A percentile compares a stretch with the other conserved stretches of the same genome.
Conservation (phyloP, 768 basidiomycete genomes). For the Tricholoma matsutake region DNA sequence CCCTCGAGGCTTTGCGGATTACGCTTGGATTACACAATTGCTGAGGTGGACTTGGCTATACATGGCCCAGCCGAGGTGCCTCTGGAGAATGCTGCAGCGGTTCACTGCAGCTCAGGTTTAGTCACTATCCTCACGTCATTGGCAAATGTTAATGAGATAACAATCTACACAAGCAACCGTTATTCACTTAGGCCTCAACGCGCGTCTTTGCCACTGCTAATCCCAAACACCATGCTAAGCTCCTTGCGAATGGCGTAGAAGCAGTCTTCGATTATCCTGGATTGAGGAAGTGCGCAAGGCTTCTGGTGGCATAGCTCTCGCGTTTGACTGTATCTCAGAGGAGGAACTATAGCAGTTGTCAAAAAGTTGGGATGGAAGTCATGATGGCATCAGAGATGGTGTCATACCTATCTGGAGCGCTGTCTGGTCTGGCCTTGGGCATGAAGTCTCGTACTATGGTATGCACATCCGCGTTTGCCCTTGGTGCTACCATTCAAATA, state of each 20-base stretch:
- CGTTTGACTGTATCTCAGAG: slow-evolving; percentile 34
- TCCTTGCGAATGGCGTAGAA: slow-evolving; percentile 27
- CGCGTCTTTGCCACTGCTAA: slow-evolving; percentile 30
- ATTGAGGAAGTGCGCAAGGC: slow-evolving; percentile 24
- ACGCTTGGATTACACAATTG: too few species aligned
- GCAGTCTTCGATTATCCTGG: slow-evolving; percentile 34
- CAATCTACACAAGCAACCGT: too few species aligned
- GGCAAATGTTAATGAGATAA: too few species aligned
- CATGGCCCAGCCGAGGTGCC: too few species aligned
- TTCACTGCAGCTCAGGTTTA: too few species aligned
- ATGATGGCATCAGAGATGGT: slow-evolving; percentile 21
- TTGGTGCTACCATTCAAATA: background rate
- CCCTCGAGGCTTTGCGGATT: too few species aligned
- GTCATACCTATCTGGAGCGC: slow-evolving; percentile 28
- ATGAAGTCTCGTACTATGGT: slow-evolving; percentile 30
- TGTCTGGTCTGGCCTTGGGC: slow-evolving; percentile 32
- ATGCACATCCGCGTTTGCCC: background rate
- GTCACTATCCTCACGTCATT: too few species aligned
- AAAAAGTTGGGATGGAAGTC: slow-evolving; percentile 17
- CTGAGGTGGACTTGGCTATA: too few species aligned
- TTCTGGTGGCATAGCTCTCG: slow-evolving; percentile 27
- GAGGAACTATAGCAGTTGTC: slow-evolving; percentile 29
- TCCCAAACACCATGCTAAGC: slow-evolving; percentile 25
- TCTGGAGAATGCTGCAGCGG: too few species aligned
- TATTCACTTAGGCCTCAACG: too few species aligned